These are phyloP conservation scores for Alternaria infectoria DNA, from an alignment of 2,329 filamentous ascomycete genomes.

Conservation along the genomic window DNA sequence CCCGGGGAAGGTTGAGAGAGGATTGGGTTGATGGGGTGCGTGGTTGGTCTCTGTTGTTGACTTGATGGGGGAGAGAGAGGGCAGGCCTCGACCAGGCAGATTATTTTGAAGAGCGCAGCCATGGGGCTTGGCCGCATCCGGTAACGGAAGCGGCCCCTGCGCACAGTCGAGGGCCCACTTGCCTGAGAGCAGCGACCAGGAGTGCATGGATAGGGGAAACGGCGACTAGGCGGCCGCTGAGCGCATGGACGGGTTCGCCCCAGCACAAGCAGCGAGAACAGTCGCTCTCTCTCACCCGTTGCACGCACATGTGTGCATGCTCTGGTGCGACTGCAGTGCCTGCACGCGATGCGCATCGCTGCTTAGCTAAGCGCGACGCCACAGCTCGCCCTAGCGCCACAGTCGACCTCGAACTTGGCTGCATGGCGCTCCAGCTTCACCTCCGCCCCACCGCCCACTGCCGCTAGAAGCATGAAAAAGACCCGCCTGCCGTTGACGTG, in stretches of 20 bases:
- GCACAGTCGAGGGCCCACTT: conserved; percentile 26
- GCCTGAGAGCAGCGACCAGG: conserved; percentile 21
- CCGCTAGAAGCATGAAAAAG: conserved; percentile 25
- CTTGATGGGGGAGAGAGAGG: conserved; percentile 42
- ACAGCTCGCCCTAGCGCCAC: conserved; percentile 4
- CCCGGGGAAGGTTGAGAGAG: conserved; percentile 46
- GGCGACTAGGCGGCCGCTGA: background rate
- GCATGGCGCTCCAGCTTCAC: conserved; percentile 7
- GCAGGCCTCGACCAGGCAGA: conserved; percentile 18
- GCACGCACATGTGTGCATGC: background rate
- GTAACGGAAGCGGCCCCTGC: conserved; percentile 35
- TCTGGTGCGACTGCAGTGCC: background rate
- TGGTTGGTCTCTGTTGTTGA: conserved; percentile 40
- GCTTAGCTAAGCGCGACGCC: conserved; percentile 5
- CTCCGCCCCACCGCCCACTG: conserved; percentile 17
- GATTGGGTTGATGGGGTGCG: conserved; percentile 38
- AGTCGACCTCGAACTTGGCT: background rate
- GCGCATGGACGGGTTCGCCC: background rate
- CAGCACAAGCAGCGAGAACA: background rate
- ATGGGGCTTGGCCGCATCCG: conserved; percentile 32
- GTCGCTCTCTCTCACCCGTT: background rate
- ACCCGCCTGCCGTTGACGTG: conserved; percentile 36
- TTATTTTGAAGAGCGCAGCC: conserved; percentile 22
- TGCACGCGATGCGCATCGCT: background rate
- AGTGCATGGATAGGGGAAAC: conserved; percentile 13